Evolutionary conservation across 108 stramenopile species (phyloP).

Genomic region (Pseudonitzschia delicatissima): DNA sequence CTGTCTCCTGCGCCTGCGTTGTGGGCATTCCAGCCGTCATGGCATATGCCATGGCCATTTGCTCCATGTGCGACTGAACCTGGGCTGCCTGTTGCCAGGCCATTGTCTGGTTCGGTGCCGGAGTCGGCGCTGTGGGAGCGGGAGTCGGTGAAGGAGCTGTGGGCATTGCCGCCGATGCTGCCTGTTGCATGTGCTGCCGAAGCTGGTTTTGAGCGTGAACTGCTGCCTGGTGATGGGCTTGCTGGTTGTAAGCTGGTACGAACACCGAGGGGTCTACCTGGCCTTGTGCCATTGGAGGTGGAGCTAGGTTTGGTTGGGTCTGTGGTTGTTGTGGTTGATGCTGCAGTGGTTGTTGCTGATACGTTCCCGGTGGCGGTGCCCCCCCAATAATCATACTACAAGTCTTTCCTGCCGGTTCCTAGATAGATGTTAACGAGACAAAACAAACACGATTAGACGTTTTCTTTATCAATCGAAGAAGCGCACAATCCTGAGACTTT

Average conservation of each 20-base stretch:
- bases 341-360: slow-evolving; percentile 1
- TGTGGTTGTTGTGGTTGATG: slow-evolving; percentile 5
- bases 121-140: background rate
- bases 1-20: background rate
- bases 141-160: background rate
- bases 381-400: background rate
- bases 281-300: background rate
- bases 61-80: background rate
- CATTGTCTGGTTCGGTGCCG: background rate
- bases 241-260: background rate
- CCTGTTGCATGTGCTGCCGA: slow-evolving; percentile 15
- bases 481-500: background rate
- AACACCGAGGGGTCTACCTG: background rate
- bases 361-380: background rate
- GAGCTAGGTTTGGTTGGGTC: background rate
- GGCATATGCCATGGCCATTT: slow-evolving; percentile 3
- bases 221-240: slow-evolving; percentile 2
- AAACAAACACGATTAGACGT: background rate
- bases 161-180: background rate
- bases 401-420: background rate
- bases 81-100: slow-evolving; percentile 4
- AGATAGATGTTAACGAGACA: background rate
- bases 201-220: slow-evolving; percentile 5
- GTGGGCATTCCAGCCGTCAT: slow-evolving; percentile 3
- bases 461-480: background rate